Evolutionary conservation across 768 basidiomycete genomes (phyloP).

Genomic region (Auricularia heimuer): DNA sequence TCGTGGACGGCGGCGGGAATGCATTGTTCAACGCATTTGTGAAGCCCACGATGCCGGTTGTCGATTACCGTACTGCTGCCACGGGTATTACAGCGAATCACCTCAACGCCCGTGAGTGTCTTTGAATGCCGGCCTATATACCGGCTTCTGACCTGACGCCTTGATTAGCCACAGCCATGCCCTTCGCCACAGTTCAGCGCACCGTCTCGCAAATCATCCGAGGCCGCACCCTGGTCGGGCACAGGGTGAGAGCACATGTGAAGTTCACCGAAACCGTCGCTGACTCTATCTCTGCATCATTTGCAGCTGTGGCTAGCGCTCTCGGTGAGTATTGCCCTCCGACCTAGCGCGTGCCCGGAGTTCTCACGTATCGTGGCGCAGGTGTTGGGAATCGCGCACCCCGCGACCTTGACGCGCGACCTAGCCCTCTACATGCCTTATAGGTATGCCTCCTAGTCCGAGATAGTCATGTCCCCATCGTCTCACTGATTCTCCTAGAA

Average conservation of each 20-base stretch:
- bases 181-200: constrained; percentile 39
- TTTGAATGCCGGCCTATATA: not conserved
- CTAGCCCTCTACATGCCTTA: constrained; percentile 44
- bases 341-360: not conserved
- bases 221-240: constrained; percentile 44
- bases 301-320: constrained; percentile 11
- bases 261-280: too few relatives aligned
- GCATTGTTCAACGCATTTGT: constrained; percentile 41
- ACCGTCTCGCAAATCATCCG: constrained; percentile 33
- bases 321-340: constrained; percentile 4
- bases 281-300: not conserved
- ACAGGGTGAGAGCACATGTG: constrained; percentile 35
- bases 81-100: constrained; percentile 39
- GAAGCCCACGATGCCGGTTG: constrained; percentile 49
- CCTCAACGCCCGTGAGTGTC: constrained; percentile 29
- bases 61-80: constrained; percentile 60
- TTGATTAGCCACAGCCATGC: constrained; percentile 27
- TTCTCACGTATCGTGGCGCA: constrained; percentile 13
- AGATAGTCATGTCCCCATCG: constrained; percentile 30
- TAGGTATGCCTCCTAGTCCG: constrained; percentile 26
- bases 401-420: constrained; percentile 44
- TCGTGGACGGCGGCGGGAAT: constrained; percentile 39
- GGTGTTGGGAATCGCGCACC: constrained; percentile 44
- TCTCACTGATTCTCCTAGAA: constrained; percentile 30
- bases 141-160: not conserved